Percentiles rank a stretch among this genome's conserved stretches.
Conservation (phyloP, 139 green algal genomes). For the Mychonastes homosphaera region DNA sequence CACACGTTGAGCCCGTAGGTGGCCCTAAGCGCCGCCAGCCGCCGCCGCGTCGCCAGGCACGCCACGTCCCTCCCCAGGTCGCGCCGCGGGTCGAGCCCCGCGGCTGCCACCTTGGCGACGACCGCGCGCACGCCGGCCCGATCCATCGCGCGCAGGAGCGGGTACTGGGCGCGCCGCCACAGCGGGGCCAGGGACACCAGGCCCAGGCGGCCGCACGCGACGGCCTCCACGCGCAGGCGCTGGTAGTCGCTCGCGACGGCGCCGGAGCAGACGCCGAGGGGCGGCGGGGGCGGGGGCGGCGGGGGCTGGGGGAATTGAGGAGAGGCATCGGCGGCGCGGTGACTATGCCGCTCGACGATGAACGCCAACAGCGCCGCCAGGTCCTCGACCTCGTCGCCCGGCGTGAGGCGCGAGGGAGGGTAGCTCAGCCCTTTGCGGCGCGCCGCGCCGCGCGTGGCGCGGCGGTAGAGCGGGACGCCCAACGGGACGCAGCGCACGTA, state of each 20-base stretch:
- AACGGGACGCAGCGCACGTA: too few relatives aligned
- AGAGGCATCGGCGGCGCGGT: not conserved
- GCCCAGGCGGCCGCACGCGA: constrained; percentile 66
- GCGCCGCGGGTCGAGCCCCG: constrained; percentile 68
- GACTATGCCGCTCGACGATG: constrained; percentile 33
- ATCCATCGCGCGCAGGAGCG: constrained; percentile 43
- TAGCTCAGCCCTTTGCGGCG: too few relatives aligned
- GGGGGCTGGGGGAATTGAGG: not conserved
- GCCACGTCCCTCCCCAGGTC: constrained; percentile 78
- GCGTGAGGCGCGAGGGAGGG: too few relatives aligned
- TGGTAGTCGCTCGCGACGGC: constrained; percentile 97
- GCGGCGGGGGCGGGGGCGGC: not conserved
- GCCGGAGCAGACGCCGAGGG: constrained; percentile 56
- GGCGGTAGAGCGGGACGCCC: too few relatives aligned
- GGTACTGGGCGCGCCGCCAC: constrained; percentile 76
- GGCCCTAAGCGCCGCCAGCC: constrained; percentile 43
- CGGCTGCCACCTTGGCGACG: constrained; percentile 49
- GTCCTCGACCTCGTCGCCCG: constrained; percentile 91
- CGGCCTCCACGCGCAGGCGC: constrained; percentile 81
- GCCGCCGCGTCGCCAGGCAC: constrained; percentile 34
- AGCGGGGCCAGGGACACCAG: constrained; percentile 83
- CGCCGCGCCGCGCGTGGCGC: too few relatives aligned
- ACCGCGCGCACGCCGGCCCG: not conserved
- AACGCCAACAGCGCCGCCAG: constrained; percentile 59
- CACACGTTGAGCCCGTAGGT: constrained; percentile 81